Evolutionary conservation across 352 stramenopile species (phyloP).

Genomic region (Phytophthora niederhauseri): DNA sequence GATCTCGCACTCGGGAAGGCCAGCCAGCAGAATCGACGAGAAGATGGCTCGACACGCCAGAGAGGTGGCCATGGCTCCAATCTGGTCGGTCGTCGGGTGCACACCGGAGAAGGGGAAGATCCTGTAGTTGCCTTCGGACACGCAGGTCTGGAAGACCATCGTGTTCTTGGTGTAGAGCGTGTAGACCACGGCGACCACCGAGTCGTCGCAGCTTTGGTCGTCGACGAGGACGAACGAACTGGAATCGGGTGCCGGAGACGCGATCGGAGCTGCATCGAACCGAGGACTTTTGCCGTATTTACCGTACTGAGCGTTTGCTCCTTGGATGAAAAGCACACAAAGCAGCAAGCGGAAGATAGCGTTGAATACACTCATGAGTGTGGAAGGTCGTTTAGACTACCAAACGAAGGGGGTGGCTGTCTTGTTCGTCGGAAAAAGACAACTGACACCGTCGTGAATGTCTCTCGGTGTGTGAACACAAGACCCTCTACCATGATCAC

Average conservation of each 20-base stretch:
- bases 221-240: constrained; percentile 41
- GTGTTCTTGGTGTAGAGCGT: constrained; percentile 53
- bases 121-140: constrained; percentile 49
- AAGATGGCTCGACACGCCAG: constrained; percentile 52
- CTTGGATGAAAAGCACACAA: background rate
- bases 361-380: constrained; percentile 5
- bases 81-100: constrained; percentile 44
- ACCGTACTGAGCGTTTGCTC: constrained; percentile 11
- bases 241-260: constrained; percentile 39
- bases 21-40: constrained; percentile 43
- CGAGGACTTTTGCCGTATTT: constrained; percentile 9
- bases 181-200: constrained; percentile 40
- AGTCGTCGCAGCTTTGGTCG: constrained; percentile 42
- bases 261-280: constrained; percentile 36
- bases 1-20: constrained; percentile 53
- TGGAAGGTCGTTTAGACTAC: background rate
- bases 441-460: constrained; percentile 1
- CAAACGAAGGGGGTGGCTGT: background rate
- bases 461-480: background rate
- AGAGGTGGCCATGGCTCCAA: constrained; percentile 36
- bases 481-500: background rate
- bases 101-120: constrained; percentile 56
- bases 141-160: constrained; percentile 54
- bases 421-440: constrained; percentile 12
- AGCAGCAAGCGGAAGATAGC: constrained; percentile 3